Conservation (phyloP, 352 stramenopile genomes). For the Globisporangium yorkense region DNA sequence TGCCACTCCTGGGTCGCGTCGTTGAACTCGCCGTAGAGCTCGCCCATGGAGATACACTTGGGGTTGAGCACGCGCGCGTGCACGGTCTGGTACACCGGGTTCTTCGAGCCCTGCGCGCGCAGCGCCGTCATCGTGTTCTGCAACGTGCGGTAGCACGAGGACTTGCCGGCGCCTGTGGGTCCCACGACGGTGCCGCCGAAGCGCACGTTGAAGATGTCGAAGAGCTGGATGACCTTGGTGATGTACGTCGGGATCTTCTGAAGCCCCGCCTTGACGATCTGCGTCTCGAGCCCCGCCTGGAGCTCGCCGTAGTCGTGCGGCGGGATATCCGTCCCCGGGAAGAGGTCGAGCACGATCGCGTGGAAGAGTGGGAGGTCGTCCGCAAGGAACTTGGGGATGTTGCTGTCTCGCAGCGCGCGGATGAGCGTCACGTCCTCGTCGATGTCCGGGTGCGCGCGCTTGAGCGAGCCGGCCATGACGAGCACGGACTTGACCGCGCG, state of each 20-base stretch:
- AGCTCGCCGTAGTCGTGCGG: slow-evolving; percentile 86
- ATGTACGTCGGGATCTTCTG: slow-evolving; percentile 80
- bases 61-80: slow-evolving; percentile 70
- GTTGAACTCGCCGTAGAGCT: slow-evolving; percentile 85
- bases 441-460: slow-evolving; percentile 62
- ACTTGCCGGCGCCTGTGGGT: slow-evolving; percentile 80
- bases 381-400: slow-evolving; percentile 92
- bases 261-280: slow-evolving; percentile 55
- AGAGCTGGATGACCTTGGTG: slow-evolving; percentile 92
- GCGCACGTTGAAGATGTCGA: slow-evolving; percentile 93
- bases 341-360: slow-evolving; percentile 90
- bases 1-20: slow-evolving; percentile 89
- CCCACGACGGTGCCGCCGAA: slow-evolving; percentile 90
- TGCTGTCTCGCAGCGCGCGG: slow-evolving; percentile 87
- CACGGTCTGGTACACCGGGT: slow-evolving; percentile 81
- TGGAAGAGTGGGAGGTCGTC: slow-evolving; percentile 91
- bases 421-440: slow-evolving; percentile 90
- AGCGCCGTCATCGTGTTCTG: slow-evolving; percentile 85
- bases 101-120: slow-evolving; percentile 43
- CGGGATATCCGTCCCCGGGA: slow-evolving; percentile 80
- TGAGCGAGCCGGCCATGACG: slow-evolving; percentile 90
- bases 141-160: slow-evolving; percentile 85
- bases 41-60: slow-evolving; percentile 82
- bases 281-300: slow-evolving; percentile 46
- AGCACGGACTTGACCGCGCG: slow-evolving; percentile 91